These are phyloP conservation scores for Parsonsia alboflavescens DNA, from an alignment of 257 asterid species.

Conservation along the genomic window DNA sequence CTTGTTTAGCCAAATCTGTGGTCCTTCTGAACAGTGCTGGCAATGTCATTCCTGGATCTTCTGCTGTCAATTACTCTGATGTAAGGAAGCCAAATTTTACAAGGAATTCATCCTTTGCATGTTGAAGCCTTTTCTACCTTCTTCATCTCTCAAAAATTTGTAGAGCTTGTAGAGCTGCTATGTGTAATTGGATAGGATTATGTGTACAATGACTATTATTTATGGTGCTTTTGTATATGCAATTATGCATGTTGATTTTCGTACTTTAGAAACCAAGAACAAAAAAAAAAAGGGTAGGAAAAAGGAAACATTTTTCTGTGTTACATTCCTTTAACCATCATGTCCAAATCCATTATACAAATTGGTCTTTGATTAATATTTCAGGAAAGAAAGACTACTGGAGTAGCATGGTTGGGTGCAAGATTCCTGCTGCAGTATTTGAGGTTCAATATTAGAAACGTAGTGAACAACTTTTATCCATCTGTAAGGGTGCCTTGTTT, in stretches of 20 bases:
- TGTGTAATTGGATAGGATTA: neutral
- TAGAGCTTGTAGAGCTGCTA: neutral
- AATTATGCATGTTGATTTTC: neutral
- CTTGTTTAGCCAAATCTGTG: conserved; percentile 64
- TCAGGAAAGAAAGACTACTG: conserved; percentile 69
- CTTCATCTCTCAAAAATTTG: neutral
- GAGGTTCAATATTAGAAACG: conserved; percentile 56
- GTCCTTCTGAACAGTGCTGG: conserved; percentile 84
- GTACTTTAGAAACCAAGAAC: neutral
- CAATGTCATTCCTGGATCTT: conserved; percentile 50
- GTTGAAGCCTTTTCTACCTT: conserved; percentile 1
- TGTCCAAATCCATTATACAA: neutral
- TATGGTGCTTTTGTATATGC: neutral
- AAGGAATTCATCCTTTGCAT: conserved; percentile 7
- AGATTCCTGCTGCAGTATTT: conserved; percentile 62
- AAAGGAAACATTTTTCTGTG: neutral
- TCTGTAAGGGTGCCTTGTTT: conserved; percentile 44
- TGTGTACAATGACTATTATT: neutral
- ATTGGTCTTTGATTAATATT: conserved; percentile 13
- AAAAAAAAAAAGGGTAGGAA: neutral
- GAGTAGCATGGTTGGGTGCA: conserved; percentile 78
- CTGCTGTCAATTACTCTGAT: conserved; percentile 36
- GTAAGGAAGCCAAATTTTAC: conserved; percentile 36
- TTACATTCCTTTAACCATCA: neutral
- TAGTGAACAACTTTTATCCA: conserved; percentile 65